phyloP scores from a whole-genome alignment of 257 asterid species.

The Buddleja alternifolia region DNA sequence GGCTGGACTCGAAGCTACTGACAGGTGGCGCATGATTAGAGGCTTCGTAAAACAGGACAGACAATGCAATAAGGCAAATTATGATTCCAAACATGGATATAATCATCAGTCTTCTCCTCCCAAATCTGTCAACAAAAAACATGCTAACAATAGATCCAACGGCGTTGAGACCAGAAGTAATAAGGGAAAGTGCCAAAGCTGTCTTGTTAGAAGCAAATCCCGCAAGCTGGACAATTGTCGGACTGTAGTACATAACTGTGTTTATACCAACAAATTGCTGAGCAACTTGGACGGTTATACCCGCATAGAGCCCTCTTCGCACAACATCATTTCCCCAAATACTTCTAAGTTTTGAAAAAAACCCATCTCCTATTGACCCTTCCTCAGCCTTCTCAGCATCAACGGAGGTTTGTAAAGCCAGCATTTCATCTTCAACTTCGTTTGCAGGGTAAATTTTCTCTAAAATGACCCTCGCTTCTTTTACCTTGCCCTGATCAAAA shows the following conservation, averaged over 20 bases:
- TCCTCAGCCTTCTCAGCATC: conserved; percentile 66
- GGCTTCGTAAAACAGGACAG: conserved; percentile 52
- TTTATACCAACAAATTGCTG: conserved; percentile 87
- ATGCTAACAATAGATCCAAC: conserved; percentile 67
- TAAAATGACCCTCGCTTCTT: conserved; percentile 68
- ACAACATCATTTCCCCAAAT: conserved; percentile 56
- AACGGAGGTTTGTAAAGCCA: conserved; percentile 60
- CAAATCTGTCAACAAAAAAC: conserved; percentile 67
- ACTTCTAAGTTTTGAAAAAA: conserved; percentile 41
- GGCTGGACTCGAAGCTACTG: conserved; percentile 47
- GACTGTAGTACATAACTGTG: conserved; percentile 92
- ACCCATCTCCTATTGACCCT: conserved; percentile 32
- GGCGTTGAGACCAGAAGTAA: conserved; percentile 77
- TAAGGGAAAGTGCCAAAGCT: conserved; percentile 73
- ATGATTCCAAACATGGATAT: conserved; percentile 67
- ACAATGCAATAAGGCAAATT: conserved; percentile 52
- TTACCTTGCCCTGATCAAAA: conserved; percentile 50
- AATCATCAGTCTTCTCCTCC: conserved; percentile 76
- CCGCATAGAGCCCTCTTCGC: conserved; percentile 82
- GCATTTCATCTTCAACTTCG: conserved; percentile 70
- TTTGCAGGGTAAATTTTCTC: conserved; percentile 70
- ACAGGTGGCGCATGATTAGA: conserved; percentile 55
- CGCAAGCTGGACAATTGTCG: conserved; percentile 76
- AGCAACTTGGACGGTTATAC: conserved; percentile 77
- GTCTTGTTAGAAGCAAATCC: conserved; percentile 81